Evolutionary conservation across 352 stramenopile genomes (phyloP).

Genomic region (Phytophthora sp.): DNA sequence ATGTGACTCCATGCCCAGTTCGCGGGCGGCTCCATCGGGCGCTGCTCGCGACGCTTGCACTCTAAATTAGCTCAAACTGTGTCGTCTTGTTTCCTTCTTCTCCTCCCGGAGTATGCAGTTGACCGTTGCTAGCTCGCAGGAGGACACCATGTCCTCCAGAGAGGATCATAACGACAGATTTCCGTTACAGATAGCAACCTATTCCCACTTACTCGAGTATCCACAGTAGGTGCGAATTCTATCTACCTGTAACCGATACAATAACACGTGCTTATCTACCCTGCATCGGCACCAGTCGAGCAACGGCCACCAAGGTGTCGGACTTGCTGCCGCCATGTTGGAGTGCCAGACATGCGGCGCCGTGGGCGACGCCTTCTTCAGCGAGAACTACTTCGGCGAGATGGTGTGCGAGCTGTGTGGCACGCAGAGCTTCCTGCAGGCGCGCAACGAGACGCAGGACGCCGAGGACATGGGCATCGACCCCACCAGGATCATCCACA

Average conservation of each 20-base stretch:
- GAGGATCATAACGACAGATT: no score
- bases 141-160: no score
- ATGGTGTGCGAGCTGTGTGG: conserved; percentile 87
- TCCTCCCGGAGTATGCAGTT: no score
- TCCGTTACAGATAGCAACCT: no score
- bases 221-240: no score
- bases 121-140: no score
- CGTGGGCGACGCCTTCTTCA: conserved; percentile 79
- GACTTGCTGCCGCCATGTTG: conserved; percentile 60
- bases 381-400: conserved; percentile 85
- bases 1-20: no score
- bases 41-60: conserved; percentile 1
- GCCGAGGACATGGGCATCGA: conserved; percentile 76
- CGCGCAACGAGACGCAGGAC: conserved; percentile 84
- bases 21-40: neutral
- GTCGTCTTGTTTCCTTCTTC: no score
- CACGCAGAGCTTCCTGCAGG: conserved; percentile 84
- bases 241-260: neutral
- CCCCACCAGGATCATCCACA: conserved; percentile 33
- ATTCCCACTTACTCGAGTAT: no score
- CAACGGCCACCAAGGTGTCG: neutral
- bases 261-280: conserved; percentile 1
- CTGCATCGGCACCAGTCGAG: conserved; percentile 23
- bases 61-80: no score
- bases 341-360: conserved; percentile 82